phyloP scores from a whole-genome alignment of 352 stramenopile species.

The Pythium guiyangense region DNA sequence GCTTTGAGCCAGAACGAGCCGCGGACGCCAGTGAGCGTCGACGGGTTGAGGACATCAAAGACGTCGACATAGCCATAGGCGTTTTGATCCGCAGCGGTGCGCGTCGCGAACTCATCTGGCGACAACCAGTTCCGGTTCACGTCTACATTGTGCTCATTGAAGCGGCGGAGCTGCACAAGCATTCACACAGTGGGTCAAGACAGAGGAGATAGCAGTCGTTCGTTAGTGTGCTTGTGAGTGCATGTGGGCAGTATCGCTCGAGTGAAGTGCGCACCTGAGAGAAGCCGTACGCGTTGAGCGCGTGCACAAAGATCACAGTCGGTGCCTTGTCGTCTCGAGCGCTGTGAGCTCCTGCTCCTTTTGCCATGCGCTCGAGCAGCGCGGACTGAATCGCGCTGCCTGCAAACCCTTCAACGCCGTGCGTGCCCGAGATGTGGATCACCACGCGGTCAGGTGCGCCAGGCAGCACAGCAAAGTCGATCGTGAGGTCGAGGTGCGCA shows the following conservation, averaged over 20 bases:
- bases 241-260: no score
- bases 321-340: constrained; percentile 19
- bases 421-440: constrained; percentile 77
- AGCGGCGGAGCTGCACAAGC: constrained; percentile 53
- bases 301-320: constrained; percentile 90
- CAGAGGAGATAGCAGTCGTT: no score
- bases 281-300: constrained; percentile 92
- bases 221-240: no score
- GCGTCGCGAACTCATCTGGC: constrained; percentile 36
- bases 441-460: constrained; percentile 44
- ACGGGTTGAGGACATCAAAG: constrained; percentile 65
- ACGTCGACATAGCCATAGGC: constrained; percentile 73
- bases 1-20: constrained; percentile 52
- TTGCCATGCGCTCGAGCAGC: constrained; percentile 29
- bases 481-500: constrained; percentile 42
- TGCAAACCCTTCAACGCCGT: constrained; percentile 80
- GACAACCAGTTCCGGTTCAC: constrained; percentile 91
- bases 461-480: constrained; percentile 60
- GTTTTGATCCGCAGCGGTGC: constrained; percentile 63
- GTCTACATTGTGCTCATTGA: constrained; percentile 94
- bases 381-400: constrained; percentile 77
- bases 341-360: neutral
- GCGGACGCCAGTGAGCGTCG: constrained; percentile 1
- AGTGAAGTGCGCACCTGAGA: constrained; percentile 26
- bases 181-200: no score